Percentiles rank a stretch among this genome's conserved stretches.
phyloP scores from a whole-genome alignment of 306 rosid species.

The Astragalus membranaceus region DNA sequence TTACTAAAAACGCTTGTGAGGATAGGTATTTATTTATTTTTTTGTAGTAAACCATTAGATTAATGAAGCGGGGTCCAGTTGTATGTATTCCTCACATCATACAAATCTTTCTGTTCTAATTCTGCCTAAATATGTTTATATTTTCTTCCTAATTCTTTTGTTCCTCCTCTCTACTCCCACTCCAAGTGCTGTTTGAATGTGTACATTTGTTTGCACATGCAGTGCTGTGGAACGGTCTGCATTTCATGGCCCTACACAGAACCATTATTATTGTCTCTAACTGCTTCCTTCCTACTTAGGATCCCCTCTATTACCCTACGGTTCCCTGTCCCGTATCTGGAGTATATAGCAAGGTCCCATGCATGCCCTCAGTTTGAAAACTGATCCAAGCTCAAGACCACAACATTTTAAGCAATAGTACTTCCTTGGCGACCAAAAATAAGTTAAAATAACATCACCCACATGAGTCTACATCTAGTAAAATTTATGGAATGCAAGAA shows the following conservation, averaged over 20 bases:
- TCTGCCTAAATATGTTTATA: conserved; percentile 4
- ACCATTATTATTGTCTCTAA: conserved; percentile 49
- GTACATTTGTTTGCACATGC: conserved; percentile 55
- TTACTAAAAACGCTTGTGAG: no score
- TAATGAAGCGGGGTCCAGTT: no score
- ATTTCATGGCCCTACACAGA: conserved; percentile 25
- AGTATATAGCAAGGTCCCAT: conserved; percentile 27
- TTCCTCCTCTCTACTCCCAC: background rate
- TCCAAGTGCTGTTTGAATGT: conserved; percentile 30
- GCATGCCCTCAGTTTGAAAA: conserved; percentile 9
- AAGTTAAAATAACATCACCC: background rate
- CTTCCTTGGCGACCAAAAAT: conserved; percentile 17
- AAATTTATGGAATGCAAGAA: conserved; percentile 6
- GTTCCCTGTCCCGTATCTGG: conserved; percentile 39
- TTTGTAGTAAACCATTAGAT: no score
- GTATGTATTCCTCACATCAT: background rate
- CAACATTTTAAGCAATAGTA: conserved; percentile 15
- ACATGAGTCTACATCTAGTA: conserved; percentile 24
- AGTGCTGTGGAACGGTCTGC: conserved; percentile 23
- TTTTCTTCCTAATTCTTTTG: background rate
- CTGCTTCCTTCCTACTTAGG: conserved; percentile 45
- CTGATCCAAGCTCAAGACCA: conserved; percentile 1
- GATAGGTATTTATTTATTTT: no score
- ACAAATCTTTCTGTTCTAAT: conserved; percentile 28
- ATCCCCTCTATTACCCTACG: conserved; percentile 38